A percentile compares a stretch with the other conserved stretches of the same genome.
These are phyloP conservation scores for Yamadazyma blattariae DNA, from an alignment of 1,139 yeast genomes.

Conservation along the genomic window DNA sequence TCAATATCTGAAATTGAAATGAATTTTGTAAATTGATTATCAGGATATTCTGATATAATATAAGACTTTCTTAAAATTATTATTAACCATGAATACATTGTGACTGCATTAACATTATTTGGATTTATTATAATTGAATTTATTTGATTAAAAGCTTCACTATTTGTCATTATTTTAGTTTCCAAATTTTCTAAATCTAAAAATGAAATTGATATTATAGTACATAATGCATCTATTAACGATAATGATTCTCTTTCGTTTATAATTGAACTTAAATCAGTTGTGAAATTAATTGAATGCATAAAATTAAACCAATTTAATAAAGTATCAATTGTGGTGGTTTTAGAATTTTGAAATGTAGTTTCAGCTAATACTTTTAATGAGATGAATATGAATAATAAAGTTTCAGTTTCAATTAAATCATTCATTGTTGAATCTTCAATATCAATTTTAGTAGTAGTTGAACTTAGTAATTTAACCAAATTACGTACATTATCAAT, in stretches of 20 bases:
- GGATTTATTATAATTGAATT: constrained; percentile 33
- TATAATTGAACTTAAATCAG: constrained; percentile 24
- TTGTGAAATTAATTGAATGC: constrained; percentile 39
- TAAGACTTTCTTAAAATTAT: constrained; percentile 55
- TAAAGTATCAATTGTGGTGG: constrained; percentile 28
- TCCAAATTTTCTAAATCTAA: constrained; percentile 54
- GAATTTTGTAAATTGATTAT: constrained; percentile 9
- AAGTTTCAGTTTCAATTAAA: constrained; percentile 30
- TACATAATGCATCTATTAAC: constrained; percentile 38
- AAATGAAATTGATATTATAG: constrained; percentile 48
- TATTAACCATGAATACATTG: constrained; percentile 72
- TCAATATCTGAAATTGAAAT: constrained; percentile 16
- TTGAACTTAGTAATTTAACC: constrained; percentile 7
- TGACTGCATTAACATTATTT: constrained; percentile 40
- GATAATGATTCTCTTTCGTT: constrained; percentile 31
- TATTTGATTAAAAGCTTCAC: constrained; percentile 37
- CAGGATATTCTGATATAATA: constrained; percentile 38
- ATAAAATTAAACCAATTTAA: constrained; percentile 58
- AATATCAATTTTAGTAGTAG: constrained; percentile 11
- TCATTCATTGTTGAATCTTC: constrained; percentile 19
- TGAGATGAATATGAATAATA: constrained; percentile 36
- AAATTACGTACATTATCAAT: constrained; percentile 15
- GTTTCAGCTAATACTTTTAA: constrained; percentile 46
- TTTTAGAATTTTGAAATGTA: constrained; percentile 27
- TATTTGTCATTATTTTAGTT: constrained; percentile 18